phyloP scores from a whole-genome alignment of 495 filamentous ascomycete species.

The Penicillium coprophilum region DNA sequence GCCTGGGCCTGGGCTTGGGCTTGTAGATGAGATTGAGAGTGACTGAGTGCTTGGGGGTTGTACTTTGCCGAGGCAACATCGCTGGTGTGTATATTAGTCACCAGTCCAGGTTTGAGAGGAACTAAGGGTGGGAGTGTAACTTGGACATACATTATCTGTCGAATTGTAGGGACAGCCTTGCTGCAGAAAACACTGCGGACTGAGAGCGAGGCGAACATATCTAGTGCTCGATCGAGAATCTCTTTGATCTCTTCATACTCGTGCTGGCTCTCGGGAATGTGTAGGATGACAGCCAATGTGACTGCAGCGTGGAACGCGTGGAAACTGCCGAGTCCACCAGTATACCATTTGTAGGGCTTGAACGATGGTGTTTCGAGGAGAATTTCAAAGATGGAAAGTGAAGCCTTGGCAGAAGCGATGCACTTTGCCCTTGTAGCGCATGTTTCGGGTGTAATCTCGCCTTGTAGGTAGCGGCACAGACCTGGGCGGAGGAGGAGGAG shows the following conservation, averaged over 20 bases:
- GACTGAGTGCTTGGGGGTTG: constrained; percentile 16
- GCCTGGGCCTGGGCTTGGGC: constrained; percentile 3
- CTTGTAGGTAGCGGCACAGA: constrained; percentile 42
- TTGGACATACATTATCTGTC: constrained; percentile 39
- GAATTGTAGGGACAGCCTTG: constrained; percentile 40
- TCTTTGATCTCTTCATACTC: constrained; percentile 38
- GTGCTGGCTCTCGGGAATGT: constrained; percentile 33
- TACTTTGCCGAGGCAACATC: constrained; percentile 15
- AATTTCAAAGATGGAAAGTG: constrained; percentile 41
- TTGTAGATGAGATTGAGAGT: constrained; percentile 14
- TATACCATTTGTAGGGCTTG: constrained; percentile 48
- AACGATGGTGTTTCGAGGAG: constrained; percentile 39
- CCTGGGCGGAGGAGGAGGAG: constrained; percentile 47
- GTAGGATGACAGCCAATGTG: constrained; percentile 31
- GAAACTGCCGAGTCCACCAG: constrained; percentile 44
- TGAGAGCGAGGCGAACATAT: constrained; percentile 42
- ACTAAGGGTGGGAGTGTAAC: not conserved
- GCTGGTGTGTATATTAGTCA: constrained; percentile 15
- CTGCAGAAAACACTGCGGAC: constrained; percentile 44
- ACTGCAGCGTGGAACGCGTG: constrained; percentile 43
- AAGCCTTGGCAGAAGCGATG: constrained; percentile 42
- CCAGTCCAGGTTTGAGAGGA: not conserved
- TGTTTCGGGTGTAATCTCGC: constrained; percentile 43
- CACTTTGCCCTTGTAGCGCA: constrained; percentile 42
- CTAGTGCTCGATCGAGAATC: constrained; percentile 32